These are phyloP conservation scores for Stropharia rugosoannulata DNA, from an alignment of 768 basidiomycete species.

Conservation along the genomic window DNA sequence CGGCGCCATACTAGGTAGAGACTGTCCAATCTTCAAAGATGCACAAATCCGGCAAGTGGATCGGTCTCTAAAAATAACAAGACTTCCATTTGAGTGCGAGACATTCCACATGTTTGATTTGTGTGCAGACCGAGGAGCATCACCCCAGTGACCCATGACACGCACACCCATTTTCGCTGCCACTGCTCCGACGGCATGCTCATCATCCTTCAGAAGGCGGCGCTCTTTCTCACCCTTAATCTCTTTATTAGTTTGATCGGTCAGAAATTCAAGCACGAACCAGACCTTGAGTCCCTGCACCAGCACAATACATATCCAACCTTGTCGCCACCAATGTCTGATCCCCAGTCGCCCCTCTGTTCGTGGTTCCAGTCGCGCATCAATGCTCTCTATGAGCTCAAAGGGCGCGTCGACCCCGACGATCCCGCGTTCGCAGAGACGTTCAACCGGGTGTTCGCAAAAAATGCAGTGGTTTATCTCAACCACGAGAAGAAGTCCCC, in stretches of 20 bases:
- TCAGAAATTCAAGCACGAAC: too few relatives aligned
- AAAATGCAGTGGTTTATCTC: conserved; percentile 3
- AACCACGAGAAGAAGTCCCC: conserved; percentile 10
- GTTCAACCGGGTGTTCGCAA: conserved; percentile 4
- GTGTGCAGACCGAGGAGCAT: too few relatives aligned
- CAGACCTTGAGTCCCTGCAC: background rate
- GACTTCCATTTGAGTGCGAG: too few relatives aligned
- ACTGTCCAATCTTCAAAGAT: too few relatives aligned
- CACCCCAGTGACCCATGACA: too few relatives aligned
- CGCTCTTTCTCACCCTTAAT: background rate
- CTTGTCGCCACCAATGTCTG: background rate
- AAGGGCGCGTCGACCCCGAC: background rate
- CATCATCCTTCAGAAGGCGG: background rate
- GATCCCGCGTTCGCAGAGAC: conserved; percentile 5
- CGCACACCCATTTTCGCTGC: too few relatives aligned
- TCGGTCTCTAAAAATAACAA: too few relatives aligned
- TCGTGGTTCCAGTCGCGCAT: conserved; percentile 8
- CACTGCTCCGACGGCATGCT: background rate
- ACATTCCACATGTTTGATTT: too few relatives aligned
- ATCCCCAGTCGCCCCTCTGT: background rate
- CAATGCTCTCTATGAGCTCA: conserved; percentile 4
- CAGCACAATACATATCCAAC: background rate
- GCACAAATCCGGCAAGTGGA: too few relatives aligned
- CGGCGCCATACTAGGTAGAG: too few relatives aligned
- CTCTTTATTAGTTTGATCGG: background rate